Percentiles rank a stretch among this genome's conserved stretches.
Evolutionary conservation across 257 asterid species (phyloP).

Genomic region (Primulina huaijiensis): DNA sequence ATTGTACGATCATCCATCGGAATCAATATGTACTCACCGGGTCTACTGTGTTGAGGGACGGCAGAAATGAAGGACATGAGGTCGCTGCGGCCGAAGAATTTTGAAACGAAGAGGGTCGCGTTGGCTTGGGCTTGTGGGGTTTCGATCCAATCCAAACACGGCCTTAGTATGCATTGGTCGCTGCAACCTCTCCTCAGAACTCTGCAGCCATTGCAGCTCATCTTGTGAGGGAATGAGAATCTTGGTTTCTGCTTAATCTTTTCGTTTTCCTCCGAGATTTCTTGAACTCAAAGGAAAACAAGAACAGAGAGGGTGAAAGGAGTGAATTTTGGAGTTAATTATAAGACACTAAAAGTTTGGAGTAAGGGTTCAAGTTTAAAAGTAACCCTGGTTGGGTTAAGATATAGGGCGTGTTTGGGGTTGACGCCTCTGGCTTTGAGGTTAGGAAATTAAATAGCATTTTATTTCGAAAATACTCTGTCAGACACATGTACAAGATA

Average conservation of each 20-base stretch:
- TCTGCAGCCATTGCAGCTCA: constrained; percentile 98
- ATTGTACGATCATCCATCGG: background rate
- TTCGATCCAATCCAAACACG: constrained; percentile 79
- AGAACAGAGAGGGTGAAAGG: constrained; percentile 17
- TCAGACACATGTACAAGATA: too few species aligned
- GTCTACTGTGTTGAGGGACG: constrained; percentile 52
- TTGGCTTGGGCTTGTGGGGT: constrained; percentile 61
- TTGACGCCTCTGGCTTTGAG: too few species aligned
- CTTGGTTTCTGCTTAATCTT: background rate
- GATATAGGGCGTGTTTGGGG: too few species aligned
- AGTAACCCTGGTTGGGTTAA: background rate
- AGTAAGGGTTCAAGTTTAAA: background rate
- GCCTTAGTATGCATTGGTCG: constrained; percentile 58
- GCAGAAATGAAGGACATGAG: constrained; percentile 73
- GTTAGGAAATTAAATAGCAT: too few species aligned
- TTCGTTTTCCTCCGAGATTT: background rate
- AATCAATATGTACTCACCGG: constrained; percentile 39
- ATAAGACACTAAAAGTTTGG: background rate
- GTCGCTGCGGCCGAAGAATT: constrained; percentile 87
- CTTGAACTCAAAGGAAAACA: constrained; percentile 14
- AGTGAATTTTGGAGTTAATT: background rate
- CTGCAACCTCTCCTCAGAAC: constrained; percentile 77
- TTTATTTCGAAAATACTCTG: too few species aligned
- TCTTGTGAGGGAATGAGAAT: constrained; percentile 17
- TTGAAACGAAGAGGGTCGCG: constrained; percentile 90